Conservation (phyloP, 208 protist genomes). For the Acanthamoeba quina region DNA sequence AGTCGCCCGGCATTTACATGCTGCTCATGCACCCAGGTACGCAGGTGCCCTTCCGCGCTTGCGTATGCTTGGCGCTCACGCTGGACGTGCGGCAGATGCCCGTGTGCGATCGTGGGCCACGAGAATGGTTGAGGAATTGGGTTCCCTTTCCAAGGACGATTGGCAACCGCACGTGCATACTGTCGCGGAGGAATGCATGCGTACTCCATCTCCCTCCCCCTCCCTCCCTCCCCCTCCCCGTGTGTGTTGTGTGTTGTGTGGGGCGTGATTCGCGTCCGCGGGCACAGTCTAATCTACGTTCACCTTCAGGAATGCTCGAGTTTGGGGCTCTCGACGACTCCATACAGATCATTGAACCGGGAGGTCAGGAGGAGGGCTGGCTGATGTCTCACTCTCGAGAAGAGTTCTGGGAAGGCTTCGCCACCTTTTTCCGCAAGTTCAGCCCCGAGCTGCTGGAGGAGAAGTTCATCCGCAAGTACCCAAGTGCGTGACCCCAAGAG, state of each 20-base stretch:
- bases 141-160: background rate
- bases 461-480: constrained; percentile 53
- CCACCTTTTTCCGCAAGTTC: background rate
- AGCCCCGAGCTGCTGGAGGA: background rate
- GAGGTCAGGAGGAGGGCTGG: background rate
- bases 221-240: background rate
- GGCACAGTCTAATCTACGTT: background rate
- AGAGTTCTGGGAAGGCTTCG: constrained; percentile 56
- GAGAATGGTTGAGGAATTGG: background rate
- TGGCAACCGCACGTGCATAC: constrained; percentile 35
- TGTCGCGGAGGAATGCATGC: constrained; percentile 29
- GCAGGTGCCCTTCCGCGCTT: background rate
- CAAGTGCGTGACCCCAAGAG: background rate
- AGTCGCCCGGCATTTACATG: constrained; percentile 63
- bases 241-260: background rate
- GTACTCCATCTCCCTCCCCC: background rate
- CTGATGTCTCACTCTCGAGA: background rate
- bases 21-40: constrained; percentile 29
- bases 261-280: background rate
- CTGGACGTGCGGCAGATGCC: background rate
- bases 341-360: constrained; percentile 10
- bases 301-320: constrained; percentile 27
- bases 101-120: constrained; percentile 4
- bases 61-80: background rate
- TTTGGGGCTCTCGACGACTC: constrained; percentile 23